A percentile compares a stretch with the other conserved stretches of the same genome.
These are phyloP conservation scores for Cryptosporidium sp. DNA, from an alignment of 169 alveolate species.

Conservation along the genomic window DNA sequence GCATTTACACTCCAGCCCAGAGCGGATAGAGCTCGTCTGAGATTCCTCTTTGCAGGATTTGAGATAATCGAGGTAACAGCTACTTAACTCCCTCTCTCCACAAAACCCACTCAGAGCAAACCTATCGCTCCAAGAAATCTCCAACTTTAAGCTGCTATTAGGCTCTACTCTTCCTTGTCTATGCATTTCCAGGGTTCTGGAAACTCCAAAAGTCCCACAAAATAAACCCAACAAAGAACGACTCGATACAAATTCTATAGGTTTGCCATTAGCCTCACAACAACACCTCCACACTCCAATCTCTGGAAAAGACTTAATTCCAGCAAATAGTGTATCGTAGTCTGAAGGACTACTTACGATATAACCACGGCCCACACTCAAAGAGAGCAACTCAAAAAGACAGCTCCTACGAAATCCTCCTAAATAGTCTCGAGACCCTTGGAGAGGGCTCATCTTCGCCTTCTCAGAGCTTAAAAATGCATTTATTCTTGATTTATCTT, in stretches of 20 bases:
- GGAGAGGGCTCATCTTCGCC: background rate
- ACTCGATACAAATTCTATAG: conserved; percentile 25
- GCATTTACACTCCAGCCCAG: conserved; percentile 31
- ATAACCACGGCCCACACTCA: background rate
- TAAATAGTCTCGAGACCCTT: background rate
- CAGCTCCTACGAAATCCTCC: conserved; percentile 18
- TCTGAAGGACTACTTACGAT: conserved; percentile 34
- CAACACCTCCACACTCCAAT: conserved; percentile 39
- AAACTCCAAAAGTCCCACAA: conserved; percentile 70
- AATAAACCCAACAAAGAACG: conserved; percentile 41
- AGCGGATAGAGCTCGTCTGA: no score
- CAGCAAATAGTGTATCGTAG: conserved; percentile 19
- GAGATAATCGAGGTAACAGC: conserved; percentile 37
- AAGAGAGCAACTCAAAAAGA: conserved; percentile 20
- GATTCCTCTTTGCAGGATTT: background rate
- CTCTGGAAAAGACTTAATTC: conserved; percentile 11
- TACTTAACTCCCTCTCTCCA: conserved; percentile 69
- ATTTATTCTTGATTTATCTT: background rate
- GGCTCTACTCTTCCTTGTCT: background rate
- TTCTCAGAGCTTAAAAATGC: background rate
- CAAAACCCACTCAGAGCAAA: conserved; percentile 71
- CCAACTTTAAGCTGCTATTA: background rate
- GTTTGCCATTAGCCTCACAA: conserved; percentile 68
- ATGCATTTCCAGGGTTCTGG: conserved; percentile 44
- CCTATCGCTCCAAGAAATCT: conserved; percentile 60